Evolutionary conservation across 2,329 filamentous ascomycete genomes (phyloP).

Genomic region (Talaromyces amestolkiae): DNA sequence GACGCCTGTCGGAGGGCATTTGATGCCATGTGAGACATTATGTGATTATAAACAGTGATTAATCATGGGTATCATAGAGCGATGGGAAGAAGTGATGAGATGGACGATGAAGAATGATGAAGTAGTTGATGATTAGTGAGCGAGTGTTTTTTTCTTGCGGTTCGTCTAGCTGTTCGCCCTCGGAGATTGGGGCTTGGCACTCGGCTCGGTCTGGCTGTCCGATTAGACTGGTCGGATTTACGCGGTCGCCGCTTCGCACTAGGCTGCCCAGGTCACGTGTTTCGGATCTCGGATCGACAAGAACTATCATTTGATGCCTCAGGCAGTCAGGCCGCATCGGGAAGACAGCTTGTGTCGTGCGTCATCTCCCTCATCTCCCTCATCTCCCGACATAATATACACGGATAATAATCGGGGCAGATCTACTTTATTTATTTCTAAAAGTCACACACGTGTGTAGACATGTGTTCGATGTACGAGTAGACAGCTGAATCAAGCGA

Average conservation of each 20-base stretch:
- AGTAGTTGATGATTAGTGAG: slow-evolving; percentile 20
- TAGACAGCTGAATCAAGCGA: background rate
- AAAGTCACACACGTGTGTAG: no score
- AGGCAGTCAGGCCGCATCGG: background rate
- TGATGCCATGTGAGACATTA: slow-evolving; percentile 66
- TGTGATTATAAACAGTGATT: slow-evolving; percentile 24
- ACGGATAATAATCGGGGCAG: no score
- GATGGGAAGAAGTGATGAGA: slow-evolving; percentile 17
- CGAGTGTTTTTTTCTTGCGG: background rate
- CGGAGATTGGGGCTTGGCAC: slow-evolving; percentile 13
- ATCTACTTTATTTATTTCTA: no score
- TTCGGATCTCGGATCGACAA: background rate
- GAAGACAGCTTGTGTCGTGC: slow-evolving; percentile 2
- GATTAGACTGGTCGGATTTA: background rate
- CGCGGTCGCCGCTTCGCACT: background rate
- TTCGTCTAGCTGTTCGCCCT: background rate
- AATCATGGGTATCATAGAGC: slow-evolving; percentile 25
- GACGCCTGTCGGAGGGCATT: slow-evolving; percentile 69
- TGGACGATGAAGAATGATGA: background rate
- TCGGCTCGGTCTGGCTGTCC: background rate
- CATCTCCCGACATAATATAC: no score
- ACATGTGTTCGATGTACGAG: no score
- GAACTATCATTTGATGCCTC: background rate
- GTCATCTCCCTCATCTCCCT: background rate
- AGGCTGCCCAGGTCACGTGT: background rate